Evolutionary conservation across 768 basidiomycete genomes (phyloP), one percentile per base, ranked within the genome.

Genomic region (Mycena polygramma): DNA sequence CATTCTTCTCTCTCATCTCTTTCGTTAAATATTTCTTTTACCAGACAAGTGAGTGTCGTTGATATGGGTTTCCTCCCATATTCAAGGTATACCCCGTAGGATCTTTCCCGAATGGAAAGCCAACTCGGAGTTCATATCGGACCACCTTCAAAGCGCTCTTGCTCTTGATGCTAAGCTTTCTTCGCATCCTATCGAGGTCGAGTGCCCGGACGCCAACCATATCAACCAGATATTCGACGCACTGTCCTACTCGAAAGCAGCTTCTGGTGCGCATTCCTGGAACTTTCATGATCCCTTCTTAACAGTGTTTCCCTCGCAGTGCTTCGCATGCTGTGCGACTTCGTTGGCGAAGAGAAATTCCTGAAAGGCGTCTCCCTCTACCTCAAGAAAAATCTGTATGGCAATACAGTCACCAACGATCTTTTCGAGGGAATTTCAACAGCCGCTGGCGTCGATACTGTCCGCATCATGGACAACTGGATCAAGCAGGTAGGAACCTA

Each of bases 201-300:
- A 92, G 17, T 95, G 93, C 77, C 93, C 92, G 0, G 94, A 97
- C 77, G 92, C 94, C 10, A 92, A 93, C 76, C 87, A 92, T 74
- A 94, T 96, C 76, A 92, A 92, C 75, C 92, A 97, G 90, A 95
- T 97, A 68, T 97, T 98, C 77, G 96, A 97, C 76, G 87, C 89
- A 7, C 83, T 98, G 60, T 94, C 92, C 4, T 97, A 97, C 79
- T 90, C 92, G 49, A 97, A 94, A 80, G 92, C 92, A 61, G 92
- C 90, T 17, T 92, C 92, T 35, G 90, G 92, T 92, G 73, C 41
- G 83, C 75, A 20, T 20, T n/a, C 20, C 20, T 64, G 36, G 35
- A 30, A 49, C 2, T 7, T 48, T 9, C 43, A 11, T 14, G 35
- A 49, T 60, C 10, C 35, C 43, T 10, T 46, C 26, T 46, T 49